phyloP scores from a whole-genome alignment of 805 yeast species.

The Lachancea fermentati region DNA sequence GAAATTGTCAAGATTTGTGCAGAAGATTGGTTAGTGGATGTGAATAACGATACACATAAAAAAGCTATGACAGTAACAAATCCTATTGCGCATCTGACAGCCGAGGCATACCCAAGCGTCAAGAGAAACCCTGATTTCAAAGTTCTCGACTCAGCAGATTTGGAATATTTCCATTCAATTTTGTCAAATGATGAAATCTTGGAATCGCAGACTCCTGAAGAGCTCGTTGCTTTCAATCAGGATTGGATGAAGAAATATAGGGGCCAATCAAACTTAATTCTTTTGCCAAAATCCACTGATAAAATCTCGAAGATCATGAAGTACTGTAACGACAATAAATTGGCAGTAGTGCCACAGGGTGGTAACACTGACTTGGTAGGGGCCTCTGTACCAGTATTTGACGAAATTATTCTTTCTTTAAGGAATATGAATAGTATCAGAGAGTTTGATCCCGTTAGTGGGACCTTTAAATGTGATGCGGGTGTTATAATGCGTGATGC shows the following conservation, averaged over 20 bases:
- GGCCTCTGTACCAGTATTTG: conserved; percentile 88
- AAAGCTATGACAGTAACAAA: conserved; percentile 15
- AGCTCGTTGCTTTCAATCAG: conserved; percentile 67
- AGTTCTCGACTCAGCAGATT: conserved; percentile 47
- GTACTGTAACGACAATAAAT: conserved; percentile 68
- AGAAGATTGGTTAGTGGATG: too few species aligned
- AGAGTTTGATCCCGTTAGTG: conserved; percentile 74
- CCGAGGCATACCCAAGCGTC: conserved; percentile 61
- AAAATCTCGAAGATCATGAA: conserved; percentile 72
- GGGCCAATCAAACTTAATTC: conserved; percentile 74
- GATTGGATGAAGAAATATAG: conserved; percentile 93
- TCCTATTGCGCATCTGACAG: conserved; percentile 43
- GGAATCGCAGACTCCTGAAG: conserved; percentile 50
- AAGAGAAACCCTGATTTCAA: conserved; percentile 48
- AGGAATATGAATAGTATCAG: conserved; percentile 70
- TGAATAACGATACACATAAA: conserved; percentile 1
- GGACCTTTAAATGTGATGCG: conserved; percentile 84
- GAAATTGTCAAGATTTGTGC: too few species aligned
- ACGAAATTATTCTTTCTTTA: conserved; percentile 74
- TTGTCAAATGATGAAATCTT: conserved; percentile 43
- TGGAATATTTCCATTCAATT: conserved; percentile 54
- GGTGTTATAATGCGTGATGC: conserved; percentile 86
- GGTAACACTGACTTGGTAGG: conserved; percentile 97
- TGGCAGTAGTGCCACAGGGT: conserved; percentile 94
- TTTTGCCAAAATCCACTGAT: conserved; percentile 75